These are phyloP conservation scores for Boletus rubescentipes DNA, from an alignment of 768 basidiomycete species.

Conservation along the genomic window DNA sequence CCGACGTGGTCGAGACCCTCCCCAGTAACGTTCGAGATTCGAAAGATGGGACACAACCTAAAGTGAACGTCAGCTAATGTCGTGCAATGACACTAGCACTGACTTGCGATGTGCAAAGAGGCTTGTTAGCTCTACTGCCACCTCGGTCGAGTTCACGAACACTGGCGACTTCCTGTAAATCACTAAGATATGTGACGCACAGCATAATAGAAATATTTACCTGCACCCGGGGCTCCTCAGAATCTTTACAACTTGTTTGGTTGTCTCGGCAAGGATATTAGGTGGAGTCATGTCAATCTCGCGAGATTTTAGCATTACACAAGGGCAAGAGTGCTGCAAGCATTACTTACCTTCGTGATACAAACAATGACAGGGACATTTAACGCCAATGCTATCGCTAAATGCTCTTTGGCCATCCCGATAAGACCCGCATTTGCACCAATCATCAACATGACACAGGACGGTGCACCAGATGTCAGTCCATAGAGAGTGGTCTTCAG, in stretches of 20 bases:
- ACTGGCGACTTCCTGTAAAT: conserved; percentile 69
- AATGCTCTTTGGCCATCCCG: conserved; percentile 94
- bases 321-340: not conserved
- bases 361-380: conserved; percentile 92
- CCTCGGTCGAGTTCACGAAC: conserved; percentile 80
- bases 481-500: conserved; percentile 94
- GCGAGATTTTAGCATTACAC: conserved; percentile 1
- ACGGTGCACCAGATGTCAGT: conserved; percentile 90
- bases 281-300: conserved; percentile 96
- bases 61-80: conserved; percentile 5
- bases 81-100: conserved; percentile 11
- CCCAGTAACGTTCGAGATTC: conserved; percentile 94
- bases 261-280: conserved; percentile 86
- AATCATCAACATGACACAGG: conserved; percentile 88
- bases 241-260: conserved; percentile 91
- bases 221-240: conserved; percentile 90
- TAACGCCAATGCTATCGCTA: conserved; percentile 91
- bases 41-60: conserved; percentile 89
- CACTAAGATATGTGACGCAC: not conserved
- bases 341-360: conserved; percentile 76
- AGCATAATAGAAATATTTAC: conserved; percentile 37
- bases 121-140: conserved; percentile 74
- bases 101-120: conserved; percentile 74
- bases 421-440: conserved; percentile 93
- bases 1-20: conserved; percentile 77